Conservation (phyloP, 2,329 filamentous ascomycete species). For the Drechslera avenae region DNA sequence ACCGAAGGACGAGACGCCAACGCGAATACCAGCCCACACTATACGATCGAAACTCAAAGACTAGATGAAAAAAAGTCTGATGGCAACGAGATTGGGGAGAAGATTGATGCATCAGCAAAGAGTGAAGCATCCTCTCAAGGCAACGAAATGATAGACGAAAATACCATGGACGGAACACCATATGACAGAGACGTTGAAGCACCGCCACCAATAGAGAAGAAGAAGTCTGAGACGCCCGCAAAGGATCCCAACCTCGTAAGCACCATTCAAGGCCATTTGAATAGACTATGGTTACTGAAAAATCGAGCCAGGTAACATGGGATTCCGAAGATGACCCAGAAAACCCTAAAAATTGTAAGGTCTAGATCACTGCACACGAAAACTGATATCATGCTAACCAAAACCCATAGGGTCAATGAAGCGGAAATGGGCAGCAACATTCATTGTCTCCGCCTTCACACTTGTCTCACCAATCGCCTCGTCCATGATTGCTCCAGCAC, state of each 20-base stretch:
- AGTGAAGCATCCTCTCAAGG: constrained; percentile 18
- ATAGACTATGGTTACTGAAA: constrained; percentile 7
- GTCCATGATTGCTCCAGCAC: constrained; percentile 48
- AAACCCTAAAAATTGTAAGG: constrained; percentile 48
- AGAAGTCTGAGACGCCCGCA: constrained; percentile 29
- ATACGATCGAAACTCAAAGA: no score
- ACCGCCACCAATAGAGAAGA: constrained; percentile 28
- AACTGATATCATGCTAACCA: no score
- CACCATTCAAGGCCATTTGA: background rate
- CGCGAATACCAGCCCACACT: no score
- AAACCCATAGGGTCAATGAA: constrained; percentile 27
- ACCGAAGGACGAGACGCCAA: no score
- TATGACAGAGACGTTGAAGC: constrained; percentile 42
- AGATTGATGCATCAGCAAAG: constrained; percentile 14
- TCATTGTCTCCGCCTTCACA: constrained; percentile 52
- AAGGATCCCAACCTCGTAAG: constrained; percentile 44
- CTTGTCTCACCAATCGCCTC: constrained; percentile 49
- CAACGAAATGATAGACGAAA: constrained; percentile 28
- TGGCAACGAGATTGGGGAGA: constrained; percentile 11
- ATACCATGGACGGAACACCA: constrained; percentile 36
- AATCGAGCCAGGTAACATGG: constrained; percentile 48
- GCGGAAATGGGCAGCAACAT: constrained; percentile 53
- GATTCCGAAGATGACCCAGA: constrained; percentile 52
- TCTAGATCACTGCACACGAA: no score
- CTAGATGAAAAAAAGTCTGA: constrained; percentile 17